phyloP scores from a whole-genome alignment of 228 moss, liverwort and hornwort species.

The Sphagnum fallax region DNA sequence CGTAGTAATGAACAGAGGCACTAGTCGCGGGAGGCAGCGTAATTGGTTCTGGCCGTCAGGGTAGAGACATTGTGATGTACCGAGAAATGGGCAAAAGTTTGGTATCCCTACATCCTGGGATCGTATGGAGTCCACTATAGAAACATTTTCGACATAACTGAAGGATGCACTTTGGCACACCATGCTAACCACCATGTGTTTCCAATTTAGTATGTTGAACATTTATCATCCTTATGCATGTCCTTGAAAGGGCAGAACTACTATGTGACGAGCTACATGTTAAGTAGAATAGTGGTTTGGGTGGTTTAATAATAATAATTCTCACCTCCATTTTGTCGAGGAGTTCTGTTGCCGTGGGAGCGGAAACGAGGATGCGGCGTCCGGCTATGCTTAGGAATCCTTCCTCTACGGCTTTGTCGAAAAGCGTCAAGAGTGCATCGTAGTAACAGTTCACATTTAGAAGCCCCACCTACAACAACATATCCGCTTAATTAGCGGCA shows the following conservation, averaged over 20 bases:
- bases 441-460: slow-evolving; percentile 61
- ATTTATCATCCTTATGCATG: neutral
- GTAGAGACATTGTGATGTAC: too few species aligned
- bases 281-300: too few species aligned
- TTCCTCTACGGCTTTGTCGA: slow-evolving; percentile 56
- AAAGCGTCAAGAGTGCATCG: slow-evolving; percentile 39
- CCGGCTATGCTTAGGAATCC: slow-evolving; percentile 40
- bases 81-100: too few species aligned
- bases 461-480: slow-evolving; percentile 35
- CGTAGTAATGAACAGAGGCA: too few species aligned
- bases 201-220: too few species aligned
- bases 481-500: neutral
- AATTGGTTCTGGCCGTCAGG: too few species aligned
- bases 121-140: too few species aligned
- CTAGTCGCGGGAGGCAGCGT: too few species aligned
- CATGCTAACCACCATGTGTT: neutral
- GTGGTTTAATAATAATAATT: neutral
- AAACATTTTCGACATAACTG: too few species aligned
- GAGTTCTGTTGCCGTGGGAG: slow-evolving; percentile 48
- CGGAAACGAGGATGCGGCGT: slow-evolving; percentile 46
- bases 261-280: neutral
- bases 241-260: neutral
- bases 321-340: slow-evolving; percentile 56
- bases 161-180: neutral
- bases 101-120: too few species aligned